These are phyloP conservation scores for Paraphaeosphaeria sporulosa DNA, from an alignment of 2,329 filamentous ascomycete genomes.

Conservation along the genomic window DNA sequence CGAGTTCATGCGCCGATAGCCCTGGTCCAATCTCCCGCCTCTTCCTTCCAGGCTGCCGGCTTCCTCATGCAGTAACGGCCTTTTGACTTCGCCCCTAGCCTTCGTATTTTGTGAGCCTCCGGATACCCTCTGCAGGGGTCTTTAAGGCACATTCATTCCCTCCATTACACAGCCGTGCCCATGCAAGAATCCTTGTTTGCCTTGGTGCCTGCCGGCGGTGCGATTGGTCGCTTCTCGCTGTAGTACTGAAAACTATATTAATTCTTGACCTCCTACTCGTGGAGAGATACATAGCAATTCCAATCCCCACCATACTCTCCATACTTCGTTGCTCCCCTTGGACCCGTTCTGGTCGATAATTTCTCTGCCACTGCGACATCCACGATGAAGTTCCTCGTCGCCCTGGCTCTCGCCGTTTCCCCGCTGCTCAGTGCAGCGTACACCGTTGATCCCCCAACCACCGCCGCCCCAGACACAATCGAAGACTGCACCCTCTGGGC, in stretches of 20 bases:
- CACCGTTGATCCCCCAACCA: constrained; percentile 8
- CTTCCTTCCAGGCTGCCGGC: constrained; percentile 9
- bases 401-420: background rate
- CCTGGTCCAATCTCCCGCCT: background rate
- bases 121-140: background rate
- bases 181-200: constrained; percentile 2
- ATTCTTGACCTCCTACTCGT: background rate
- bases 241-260: background rate
- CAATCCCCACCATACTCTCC: background rate
- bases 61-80: constrained; percentile 2
- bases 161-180: background rate
- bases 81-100: background rate
- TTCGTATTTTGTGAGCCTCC: background rate
- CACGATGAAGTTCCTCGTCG: background rate
- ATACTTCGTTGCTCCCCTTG: background rate
- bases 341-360: background rate
- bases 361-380: background rate
- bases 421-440: background rate
- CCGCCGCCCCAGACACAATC: constrained; percentile 15
- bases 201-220: background rate
- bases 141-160: background rate
- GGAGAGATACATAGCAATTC: background rate
- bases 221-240: background rate
- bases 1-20: background rate
- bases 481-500: constrained; percentile 14